phyloP scores from a whole-genome alignment of 192 early-diverging fungal genomes.

The Podila epigama region DNA sequence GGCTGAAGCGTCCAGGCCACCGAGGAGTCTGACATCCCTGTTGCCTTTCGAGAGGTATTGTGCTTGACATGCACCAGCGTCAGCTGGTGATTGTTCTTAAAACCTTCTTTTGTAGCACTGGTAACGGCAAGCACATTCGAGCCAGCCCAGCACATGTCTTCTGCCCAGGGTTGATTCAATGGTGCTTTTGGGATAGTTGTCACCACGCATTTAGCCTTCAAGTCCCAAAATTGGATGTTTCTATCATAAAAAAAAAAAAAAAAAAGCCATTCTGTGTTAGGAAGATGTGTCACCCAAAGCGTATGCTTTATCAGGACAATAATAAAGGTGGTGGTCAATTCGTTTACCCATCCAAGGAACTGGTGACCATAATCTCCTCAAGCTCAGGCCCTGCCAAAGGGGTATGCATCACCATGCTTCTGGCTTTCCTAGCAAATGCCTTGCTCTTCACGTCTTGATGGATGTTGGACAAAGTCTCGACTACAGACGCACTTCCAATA shows the following conservation, averaged over 20 bases:
- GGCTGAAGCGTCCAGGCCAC: conserved; percentile 17
- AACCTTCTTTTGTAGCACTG: conserved; percentile 20
- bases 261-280: neutral
- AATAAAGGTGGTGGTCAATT: too few species aligned
- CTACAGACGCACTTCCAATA: conserved; percentile 9
- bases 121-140: conserved; percentile 27
- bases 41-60: neutral
- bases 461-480: conserved; percentile 33
- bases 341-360: conserved; percentile 33
- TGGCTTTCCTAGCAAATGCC: conserved; percentile 23
- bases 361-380: conserved; percentile 40
- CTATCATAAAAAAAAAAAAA: conserved; percentile 2
- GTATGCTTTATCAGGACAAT: conserved; percentile 7
- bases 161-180: conserved; percentile 31
- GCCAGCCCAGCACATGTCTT: conserved; percentile 47
- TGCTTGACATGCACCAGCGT: conserved; percentile 22
- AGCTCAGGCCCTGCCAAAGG: conserved; percentile 27
- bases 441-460: conserved; percentile 18
- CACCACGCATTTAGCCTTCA: conserved; percentile 8
- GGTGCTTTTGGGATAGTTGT: conserved; percentile 16
- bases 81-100: conserved; percentile 10
- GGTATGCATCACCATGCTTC: conserved; percentile 19
- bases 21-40: neutral
- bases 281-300: neutral
- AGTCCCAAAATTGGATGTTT: conserved; percentile 40